A percentile compares a stretch with the other conserved stretches of the same genome.
Conservation (phyloP, 805 yeast species). For the Saccharomycopsis javanensis region DNA sequence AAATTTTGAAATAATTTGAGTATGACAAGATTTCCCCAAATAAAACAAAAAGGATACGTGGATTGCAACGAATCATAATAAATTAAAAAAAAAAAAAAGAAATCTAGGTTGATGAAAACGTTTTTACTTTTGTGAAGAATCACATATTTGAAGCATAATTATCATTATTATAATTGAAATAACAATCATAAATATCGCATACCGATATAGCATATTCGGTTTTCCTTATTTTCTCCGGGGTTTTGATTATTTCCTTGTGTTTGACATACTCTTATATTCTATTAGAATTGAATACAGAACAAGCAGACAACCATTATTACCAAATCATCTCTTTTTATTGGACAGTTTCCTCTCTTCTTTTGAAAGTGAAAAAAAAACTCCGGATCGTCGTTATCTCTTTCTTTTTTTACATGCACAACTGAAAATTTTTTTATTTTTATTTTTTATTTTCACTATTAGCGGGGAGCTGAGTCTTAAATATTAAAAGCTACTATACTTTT, state of each 20-base stretch:
- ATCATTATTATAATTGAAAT: too few relatives aligned
- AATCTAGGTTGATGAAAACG: not conserved
- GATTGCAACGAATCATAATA: too few relatives aligned
- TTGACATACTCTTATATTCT: not conserved
- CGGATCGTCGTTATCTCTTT: not conserved
- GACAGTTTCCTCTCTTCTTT: not conserved
- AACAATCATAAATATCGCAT: too few relatives aligned
- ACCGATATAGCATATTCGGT: too few relatives aligned
- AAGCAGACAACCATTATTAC: too few relatives aligned
- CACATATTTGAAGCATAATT: too few relatives aligned
- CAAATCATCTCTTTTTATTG: not conserved
- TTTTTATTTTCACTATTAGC: not conserved
- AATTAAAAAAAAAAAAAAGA: not conserved
- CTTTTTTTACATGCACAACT: not conserved
- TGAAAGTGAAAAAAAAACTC: not conserved
- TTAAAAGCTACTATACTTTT: not conserved
- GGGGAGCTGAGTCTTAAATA: not conserved
- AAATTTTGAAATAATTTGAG: too few relatives aligned
- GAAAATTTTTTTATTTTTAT: not conserved
- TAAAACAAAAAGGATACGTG: too few relatives aligned
- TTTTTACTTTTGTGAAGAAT: not conserved
- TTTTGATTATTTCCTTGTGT: not conserved
- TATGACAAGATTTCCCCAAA: too few relatives aligned
- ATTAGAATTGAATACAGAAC: not conserved
- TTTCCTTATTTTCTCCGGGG: not conserved